Evolutionary conservation across 2,329 filamentous ascomycete species (phyloP), one percentile per base, ranked within the genome.

Genomic region (Nigrograna mackinnonii): DNA sequence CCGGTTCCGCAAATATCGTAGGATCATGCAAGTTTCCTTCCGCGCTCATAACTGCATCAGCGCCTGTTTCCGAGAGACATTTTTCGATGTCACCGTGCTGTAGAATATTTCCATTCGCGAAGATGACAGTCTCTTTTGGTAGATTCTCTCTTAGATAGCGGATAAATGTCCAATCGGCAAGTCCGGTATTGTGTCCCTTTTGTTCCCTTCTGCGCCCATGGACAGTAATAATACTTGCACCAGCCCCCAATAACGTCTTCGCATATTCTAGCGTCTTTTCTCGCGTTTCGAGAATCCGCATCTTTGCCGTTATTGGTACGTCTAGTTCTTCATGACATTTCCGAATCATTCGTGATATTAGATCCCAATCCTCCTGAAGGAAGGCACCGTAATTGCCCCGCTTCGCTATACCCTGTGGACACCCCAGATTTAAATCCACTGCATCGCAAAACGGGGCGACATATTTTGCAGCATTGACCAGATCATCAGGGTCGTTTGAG

Each of bases 11-110:
- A 62, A 99, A 99, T 32, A 99, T 86, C 2, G 83, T 84, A 0
- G 94, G 94, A 62, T 99, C 90, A 60, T 90, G 92, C 1, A 99
- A 78, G 63, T 96, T 96, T 0, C 91, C 94, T 70, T 99, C 94
- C 4, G 94, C 94, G 54, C 87, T 92, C 94, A 99, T 97, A 38
- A 99, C 83, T 14, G 81, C 94, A 66, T 99, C 94, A 2, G 86
- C 92, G 1, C 91, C 91, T 1, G 94, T 99, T 4, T 79, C 89
- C 37, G 84, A 80, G 16, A 99, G 73, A 60, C 92, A 97, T 16
- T 73, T 74, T 37, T 86, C 80, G 9, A 99, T 75, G 64, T 99
- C 92, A 0, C 77, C 84, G 44, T 86, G 79, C 64, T 89, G 86
- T 44, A 99, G 73, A 24, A 96, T 86, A 62, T 99, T 99, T 11